These are phyloP conservation scores for Orbilia javanica DNA, from an alignment of 2,329 filamentous ascomycete species.

Conservation along the genomic window DNA sequence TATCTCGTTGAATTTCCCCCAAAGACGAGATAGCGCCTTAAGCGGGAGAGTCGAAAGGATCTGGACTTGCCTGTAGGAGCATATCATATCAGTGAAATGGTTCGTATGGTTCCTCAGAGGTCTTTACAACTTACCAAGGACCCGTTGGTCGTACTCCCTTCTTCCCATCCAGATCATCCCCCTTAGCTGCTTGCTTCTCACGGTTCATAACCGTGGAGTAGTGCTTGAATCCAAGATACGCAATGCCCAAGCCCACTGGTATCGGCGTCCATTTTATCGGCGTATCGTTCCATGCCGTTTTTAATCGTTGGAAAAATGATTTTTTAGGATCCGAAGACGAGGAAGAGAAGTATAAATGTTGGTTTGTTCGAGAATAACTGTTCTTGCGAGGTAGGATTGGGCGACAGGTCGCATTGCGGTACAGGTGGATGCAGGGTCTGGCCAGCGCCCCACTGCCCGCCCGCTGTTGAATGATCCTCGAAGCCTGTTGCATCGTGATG, in stretches of 20 bases:
- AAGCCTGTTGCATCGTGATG: constrained; percentile 45
- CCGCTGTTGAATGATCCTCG: constrained; percentile 26
- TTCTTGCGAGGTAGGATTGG: constrained; percentile 12
- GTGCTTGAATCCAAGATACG: constrained; percentile 84
- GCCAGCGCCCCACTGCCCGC: constrained; percentile 7
- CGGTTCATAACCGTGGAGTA: constrained; percentile 79
- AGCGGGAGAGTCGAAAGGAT: constrained; percentile 93
- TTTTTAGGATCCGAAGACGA: constrained; percentile 29
- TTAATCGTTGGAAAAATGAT: constrained; percentile 39
- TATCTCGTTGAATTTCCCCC: constrained; percentile 92
- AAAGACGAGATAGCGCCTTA: constrained; percentile 88
- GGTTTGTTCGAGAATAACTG: neutral
- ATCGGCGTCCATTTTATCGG: constrained; percentile 91
- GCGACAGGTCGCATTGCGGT: constrained; percentile 1
- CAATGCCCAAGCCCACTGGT: constrained; percentile 85
- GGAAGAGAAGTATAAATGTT: neutral
- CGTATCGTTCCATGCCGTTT: constrained; percentile 70
- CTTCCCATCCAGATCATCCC: constrained; percentile 68
- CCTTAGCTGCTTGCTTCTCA: constrained; percentile 68
- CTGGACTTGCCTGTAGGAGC: constrained; percentile 76
- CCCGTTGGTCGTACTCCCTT: constrained; percentile 81
- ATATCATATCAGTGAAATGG: constrained; percentile 2
- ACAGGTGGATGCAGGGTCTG: constrained; percentile 29
- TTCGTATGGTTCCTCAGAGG: neutral
- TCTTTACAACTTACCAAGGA: constrained; percentile 80